phyloP scores from a whole-genome alignment of 208 protist genomes.

The Trichomonas tenax region DNA sequence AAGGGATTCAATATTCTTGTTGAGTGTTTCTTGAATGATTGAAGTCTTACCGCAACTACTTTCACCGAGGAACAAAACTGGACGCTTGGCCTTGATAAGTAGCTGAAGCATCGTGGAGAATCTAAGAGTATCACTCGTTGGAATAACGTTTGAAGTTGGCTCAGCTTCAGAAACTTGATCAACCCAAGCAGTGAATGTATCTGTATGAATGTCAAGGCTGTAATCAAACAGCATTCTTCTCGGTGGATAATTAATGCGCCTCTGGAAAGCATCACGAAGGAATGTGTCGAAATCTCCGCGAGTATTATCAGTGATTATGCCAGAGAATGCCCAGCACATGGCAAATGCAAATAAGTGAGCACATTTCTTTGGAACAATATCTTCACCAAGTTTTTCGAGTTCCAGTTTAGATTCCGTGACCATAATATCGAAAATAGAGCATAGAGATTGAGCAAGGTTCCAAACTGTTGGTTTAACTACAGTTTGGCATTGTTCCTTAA shows the following conservation, averaged over 20 bases:
- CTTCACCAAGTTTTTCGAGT: neutral
- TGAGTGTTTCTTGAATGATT: slow-evolving; percentile 34
- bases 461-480: neutral
- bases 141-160: slow-evolving; percentile 50
- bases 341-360: slow-evolving; percentile 52
- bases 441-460: neutral
- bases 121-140: slow-evolving; percentile 53
- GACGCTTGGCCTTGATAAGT: slow-evolving; percentile 25
- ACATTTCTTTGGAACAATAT: neutral
- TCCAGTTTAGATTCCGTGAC: neutral
- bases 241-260: slow-evolving; percentile 17
- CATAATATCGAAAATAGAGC: neutral
- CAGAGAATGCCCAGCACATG: slow-evolving; percentile 80
- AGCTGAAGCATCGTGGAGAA: slow-evolving; percentile 48
- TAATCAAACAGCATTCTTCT: slow-evolving; percentile 23
- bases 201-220: neutral
- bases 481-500: neutral
- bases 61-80: slow-evolving; percentile 31
- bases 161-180: neutral
- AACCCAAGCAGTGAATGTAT: neutral
- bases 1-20: slow-evolving; percentile 19
- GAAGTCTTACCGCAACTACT: slow-evolving; percentile 49
- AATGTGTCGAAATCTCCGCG: slow-evolving; percentile 63
- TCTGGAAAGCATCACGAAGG: slow-evolving; percentile 11
- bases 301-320: slow-evolving; percentile 60